A percentile compares a stretch with the other conserved stretches of the same genome.
Conservation (phyloP, 345 rosid species). For the Ceriops tagal region DNA sequence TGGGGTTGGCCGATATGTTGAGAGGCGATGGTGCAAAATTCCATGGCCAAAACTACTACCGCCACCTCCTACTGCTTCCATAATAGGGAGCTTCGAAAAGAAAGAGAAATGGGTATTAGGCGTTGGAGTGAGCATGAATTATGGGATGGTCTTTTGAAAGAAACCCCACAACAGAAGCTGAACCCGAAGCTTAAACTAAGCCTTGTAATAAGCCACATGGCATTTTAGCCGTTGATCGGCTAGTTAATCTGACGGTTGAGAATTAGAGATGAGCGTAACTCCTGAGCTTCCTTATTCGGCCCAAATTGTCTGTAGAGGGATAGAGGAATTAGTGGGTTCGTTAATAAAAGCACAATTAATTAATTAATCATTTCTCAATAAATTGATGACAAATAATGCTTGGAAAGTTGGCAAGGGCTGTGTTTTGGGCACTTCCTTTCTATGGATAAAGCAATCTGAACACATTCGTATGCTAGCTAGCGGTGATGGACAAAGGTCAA, state of each 20-base stretch:
- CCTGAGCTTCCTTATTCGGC: slow-evolving; percentile 50
- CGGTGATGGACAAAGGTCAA: too few species aligned
- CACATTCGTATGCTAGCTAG: neutral
- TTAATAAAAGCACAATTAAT: slow-evolving; percentile 23
- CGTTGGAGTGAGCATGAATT: slow-evolving; percentile 25
- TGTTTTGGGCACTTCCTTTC: neutral
- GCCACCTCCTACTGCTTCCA: slow-evolving; percentile 33
- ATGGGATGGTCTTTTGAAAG: slow-evolving; percentile 7
- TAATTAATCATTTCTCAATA: slow-evolving; percentile 18
- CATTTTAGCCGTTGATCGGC: slow-evolving; percentile 32
- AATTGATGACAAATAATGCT: neutral
- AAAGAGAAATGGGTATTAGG: slow-evolving; percentile 16
- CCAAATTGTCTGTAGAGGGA: slow-evolving; percentile 21
- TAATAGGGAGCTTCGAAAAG: slow-evolving; percentile 15
- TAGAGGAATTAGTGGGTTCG: slow-evolving; percentile 50
- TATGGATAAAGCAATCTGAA: too few species aligned
- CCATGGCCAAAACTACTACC: slow-evolving; percentile 17
- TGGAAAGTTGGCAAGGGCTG: slow-evolving; percentile 7
- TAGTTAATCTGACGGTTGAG: slow-evolving; percentile 38
- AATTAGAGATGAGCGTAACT: slow-evolving; percentile 37
- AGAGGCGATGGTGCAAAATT: slow-evolving; percentile 17
- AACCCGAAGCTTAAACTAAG: slow-evolving; percentile 35
- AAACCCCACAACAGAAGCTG: slow-evolving; percentile 22
- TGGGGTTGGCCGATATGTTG: slow-evolving; percentile 36
- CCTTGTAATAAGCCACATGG: slow-evolving; percentile 34